Percentiles rank a stretch among this genome's conserved stretches.
These are phyloP conservation scores for Saccharomyces pastorianus DNA, from an alignment of 1,139 yeast genomes.

Conservation along the genomic window DNA sequence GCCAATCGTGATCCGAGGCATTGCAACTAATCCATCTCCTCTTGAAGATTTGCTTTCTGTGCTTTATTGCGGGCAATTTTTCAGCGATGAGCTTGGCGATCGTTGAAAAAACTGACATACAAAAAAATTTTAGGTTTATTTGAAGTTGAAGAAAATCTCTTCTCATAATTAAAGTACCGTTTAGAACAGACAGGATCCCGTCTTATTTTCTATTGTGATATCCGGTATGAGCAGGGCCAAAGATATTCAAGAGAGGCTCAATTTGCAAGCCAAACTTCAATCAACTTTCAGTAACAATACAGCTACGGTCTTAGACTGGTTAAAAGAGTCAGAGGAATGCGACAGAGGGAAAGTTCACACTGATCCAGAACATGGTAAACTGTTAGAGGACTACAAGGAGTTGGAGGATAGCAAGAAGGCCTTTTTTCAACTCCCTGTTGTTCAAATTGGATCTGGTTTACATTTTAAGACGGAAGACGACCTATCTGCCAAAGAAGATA, in stretches of 20 bases:
- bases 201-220: neutral
- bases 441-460: constrained; percentile 30
- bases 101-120: too few relatives aligned
- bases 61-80: too few relatives aligned
- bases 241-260: constrained; percentile 34
- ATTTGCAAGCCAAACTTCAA: constrained; percentile 32
- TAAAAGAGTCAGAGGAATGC: constrained; percentile 7
- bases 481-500: constrained; percentile 15
- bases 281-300: constrained; percentile 22
- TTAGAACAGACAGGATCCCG: neutral
- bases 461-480: constrained; percentile 11
- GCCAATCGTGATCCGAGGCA: too few relatives aligned
- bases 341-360: neutral
- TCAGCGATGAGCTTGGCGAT: too few relatives aligned
- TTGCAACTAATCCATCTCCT: too few relatives aligned
- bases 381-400: constrained; percentile 11
- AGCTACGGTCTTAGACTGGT: constrained; percentile 26
- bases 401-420: constrained; percentile 19
- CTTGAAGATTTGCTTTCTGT: too few relatives aligned
- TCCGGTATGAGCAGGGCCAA: constrained; percentile 30
- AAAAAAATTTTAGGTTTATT: too few relatives aligned
- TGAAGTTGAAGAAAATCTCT: neutral
- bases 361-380: constrained; percentile 1
- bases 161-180: neutral
- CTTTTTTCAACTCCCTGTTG: constrained; percentile 30